Evolutionary conservation across 257 asterid genomes (phyloP), one percentile per base, ranked within the genome.

Genomic region (Hygrophila difformis): DNA sequence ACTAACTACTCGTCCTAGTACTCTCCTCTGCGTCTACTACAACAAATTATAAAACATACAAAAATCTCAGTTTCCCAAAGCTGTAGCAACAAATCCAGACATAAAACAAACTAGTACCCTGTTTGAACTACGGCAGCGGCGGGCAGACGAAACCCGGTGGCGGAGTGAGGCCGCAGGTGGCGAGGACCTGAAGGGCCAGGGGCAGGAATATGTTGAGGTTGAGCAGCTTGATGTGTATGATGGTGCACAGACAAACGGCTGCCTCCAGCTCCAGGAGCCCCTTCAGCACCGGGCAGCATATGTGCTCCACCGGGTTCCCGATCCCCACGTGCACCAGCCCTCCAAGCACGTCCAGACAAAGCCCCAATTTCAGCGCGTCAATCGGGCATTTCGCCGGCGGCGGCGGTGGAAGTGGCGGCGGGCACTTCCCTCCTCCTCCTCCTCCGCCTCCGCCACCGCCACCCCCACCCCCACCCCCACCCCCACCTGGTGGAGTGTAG

Each of bases 111-210:
- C n/a, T n/a, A n/a, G n/a, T n/a, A n/a, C n/a, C n/a, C n/a, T n/a
- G n/a, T n/a, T n/a, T n/a, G n/a, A n/a, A n/a, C n/a, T n/a, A n/a
- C n/a, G n/a, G n/a, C n/a, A 64, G 81, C 20, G 94, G 88, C 13
- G 94, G 96, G 64, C 98, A 89, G 5, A 76, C 60, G 44, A 85
- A 89, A 19, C 93, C 96, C 56, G 93, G 94, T 2, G 94, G 96
- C 20, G 94, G 96, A 24, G 74, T 65, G 1, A 71, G 13, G 13
- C 98, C 96, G 54, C 98, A 89, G 18, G 93, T 82, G 2, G 83
- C 87, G 33, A 89, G 54, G 18, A 85, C 73, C 35, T 73, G 81
- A 38, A 89, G 96, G 24, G 98, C 98, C 1, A 89, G 19, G 0
- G 98, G 96, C 0, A 89, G 68, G 72, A 82, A 89, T 2, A 85